Base-by-base conservation (phyloP, 192 early-diverging fungal genomes). In the Diversispora epigaea region DNA sequence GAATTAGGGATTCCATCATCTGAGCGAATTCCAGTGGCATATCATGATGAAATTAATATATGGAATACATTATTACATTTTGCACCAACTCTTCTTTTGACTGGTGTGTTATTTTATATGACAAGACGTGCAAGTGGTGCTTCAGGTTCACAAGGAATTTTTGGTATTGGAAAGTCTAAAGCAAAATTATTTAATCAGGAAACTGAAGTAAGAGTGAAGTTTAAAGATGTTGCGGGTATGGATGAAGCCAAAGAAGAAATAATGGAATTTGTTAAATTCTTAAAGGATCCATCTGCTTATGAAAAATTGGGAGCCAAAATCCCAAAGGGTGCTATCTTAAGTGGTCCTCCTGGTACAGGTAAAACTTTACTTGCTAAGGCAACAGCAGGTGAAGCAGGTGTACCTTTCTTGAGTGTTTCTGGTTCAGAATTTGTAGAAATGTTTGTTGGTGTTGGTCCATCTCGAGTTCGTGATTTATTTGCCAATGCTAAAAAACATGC, bases 251-350 rank as follows among this genome's bases (percentile, higher is more conserved):
- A 99, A 87, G 91, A 95, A 77, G 98, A 99, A 84, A 99, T 99
- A 64, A 99, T 99, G 98, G 98, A 99, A 87, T 99, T 99, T 92
- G 98, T 99, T 69, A 97, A 98, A 84, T 98, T 98, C 84, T 83
- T 98, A 69, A 99, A 99, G 82, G 91, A 97, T 79, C 97, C 97
- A 41, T 88, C 83, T 52, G 80, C 85, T 25, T 99, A 96, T 83
- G 96, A 99, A 80, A 85, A 87, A 47, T 81, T 99, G 11, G 98
- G 98, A 22, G 98, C 98, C 58, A 97, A 98, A 83, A 99, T 99
- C 80, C 98, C 98, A 63, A 96, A 95, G 84, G 98, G 98, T 58
- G 98, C 98, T 6, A 94, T 98, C 71, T 83, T 99, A 11, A 96
- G 95, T 44, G 94, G 88, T 54, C 94, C 93, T 22, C 94, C 95